These are phyloP conservation scores for Suillus weaverae DNA, from an alignment of 768 basidiomycete genomes.

Conservation along the genomic window DNA sequence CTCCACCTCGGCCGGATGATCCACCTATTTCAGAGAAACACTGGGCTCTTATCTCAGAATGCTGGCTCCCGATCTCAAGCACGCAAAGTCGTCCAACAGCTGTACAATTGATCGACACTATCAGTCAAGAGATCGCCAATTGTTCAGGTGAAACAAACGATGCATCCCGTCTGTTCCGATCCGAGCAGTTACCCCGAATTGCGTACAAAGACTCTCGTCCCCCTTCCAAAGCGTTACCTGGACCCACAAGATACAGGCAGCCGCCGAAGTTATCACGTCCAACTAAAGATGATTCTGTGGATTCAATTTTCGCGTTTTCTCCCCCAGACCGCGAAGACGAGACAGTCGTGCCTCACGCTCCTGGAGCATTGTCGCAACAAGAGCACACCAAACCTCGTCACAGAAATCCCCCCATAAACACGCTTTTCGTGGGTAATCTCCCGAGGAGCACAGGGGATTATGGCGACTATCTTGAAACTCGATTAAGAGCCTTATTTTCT, in stretches of 20 bases:
- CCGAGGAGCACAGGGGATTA: constrained; percentile 78
- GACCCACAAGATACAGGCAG: background rate
- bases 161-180: background rate
- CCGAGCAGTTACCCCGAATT: background rate
- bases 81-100: background rate
- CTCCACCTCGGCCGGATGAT: background rate
- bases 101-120: background rate
- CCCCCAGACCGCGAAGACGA: background rate
- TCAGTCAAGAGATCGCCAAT: background rate
- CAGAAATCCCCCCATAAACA: constrained; percentile 98
- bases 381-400: constrained; percentile 26
- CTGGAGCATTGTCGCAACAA: background rate
- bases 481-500: constrained; percentile 78
- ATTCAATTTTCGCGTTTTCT: background rate
- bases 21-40: constrained; percentile 1
- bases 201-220: background rate
- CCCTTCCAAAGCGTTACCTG: background rate
- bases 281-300: background rate
- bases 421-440: constrained; percentile 94
- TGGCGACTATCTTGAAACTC: constrained; percentile 82
- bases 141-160: background rate
- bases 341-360: background rate
- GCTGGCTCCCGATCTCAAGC: constrained; percentile 3
- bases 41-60: constrained; percentile 9
- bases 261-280: background rate